Evolutionary conservation across 306 rosid genomes (phyloP), one percentile per base, ranked within the genome.

Genomic region (Casuarina glauca): DNA sequence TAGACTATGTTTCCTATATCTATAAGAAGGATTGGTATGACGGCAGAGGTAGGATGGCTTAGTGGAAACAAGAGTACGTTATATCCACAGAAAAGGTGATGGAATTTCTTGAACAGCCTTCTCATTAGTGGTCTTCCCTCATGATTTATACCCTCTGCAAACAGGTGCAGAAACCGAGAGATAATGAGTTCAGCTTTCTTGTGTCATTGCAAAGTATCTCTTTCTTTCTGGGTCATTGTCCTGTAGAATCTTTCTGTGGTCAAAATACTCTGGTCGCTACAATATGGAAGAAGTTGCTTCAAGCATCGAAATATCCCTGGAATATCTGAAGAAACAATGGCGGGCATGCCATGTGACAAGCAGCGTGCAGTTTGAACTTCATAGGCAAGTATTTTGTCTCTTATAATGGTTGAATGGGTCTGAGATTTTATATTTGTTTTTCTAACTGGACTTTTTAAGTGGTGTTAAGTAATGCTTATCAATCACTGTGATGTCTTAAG

Each of bases 381-480:
- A 81, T 85, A 85, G 94, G 97, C 93, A 93, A 91, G 97, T 88
- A 85, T 84, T 80, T 86, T 79, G 77, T 86, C 87, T 54, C 78
- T 82, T 73, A 84, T 76, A 58, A 74, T 77, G 78, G 82, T 73
- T 84, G 73, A 51, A 79, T 88, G 72, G 83, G 79, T 84, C 75
- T 84, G 81, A 80, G 81, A 66, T 78, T 69, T 71, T 64, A 39
- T 63, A 16, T 52, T 45, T 46, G 48, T 69, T 73, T 58, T 54
- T 53, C 66, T 62, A 73, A 55, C 51, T 82, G 76, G 84, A 82
- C 61, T 32, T 38, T 73, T 60, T 85, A 73, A 78, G 84, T 73
- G 69, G 67, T 83, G 50, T 87, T 74, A 81, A 86, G 72, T 62
- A 76, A 32, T 86, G 76, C 81, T 82, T 63, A 11, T 85, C 77